Base-by-base conservation (phyloP, 768 basidiomycete species). In the Favolaschia claudopus region DNA sequence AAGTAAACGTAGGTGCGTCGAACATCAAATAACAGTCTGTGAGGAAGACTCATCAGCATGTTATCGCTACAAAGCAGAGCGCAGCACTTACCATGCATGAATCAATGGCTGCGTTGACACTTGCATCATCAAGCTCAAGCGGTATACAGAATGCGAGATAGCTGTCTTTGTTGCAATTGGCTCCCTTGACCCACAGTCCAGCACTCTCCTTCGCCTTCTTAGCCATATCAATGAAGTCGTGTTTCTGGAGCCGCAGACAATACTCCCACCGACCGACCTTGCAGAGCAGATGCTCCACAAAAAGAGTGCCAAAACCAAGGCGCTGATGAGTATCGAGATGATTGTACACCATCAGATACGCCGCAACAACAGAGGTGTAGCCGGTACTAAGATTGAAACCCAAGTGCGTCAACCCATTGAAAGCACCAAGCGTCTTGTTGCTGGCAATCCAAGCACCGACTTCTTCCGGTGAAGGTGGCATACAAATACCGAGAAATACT, bases 201-300 rank as follows among this genome's bases (percentile, higher is more conserved):
- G 0, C 8, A 4, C 3, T 25, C 2, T 0, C 32, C 40, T 15
- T 62, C 44, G 54, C 49, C 7, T 4, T 7, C 22, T 22, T 28
- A n/a, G 1, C 45, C 19, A 55, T 19, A 17, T 56, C 22, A 1
- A 46, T 54, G 2, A 20, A 25, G 2, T 10, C 44, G 37, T 42
- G 49, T 1, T 3, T 1, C 32, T 28, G 10, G n/a, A 37, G 15
- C 6, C 44, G 34, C n/a, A n/a, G n/a, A n/a, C n/a, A n/a, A n/a
- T 60, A 19, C 31, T 52, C 31, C 66, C 66, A 67, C 1, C 60
- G 55, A 7, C 27, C 31, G 6, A 60, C 22, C 28, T 67, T 67
- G 63, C 66, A 67, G 1, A 64, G 48, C 9, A 65, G 29, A 19
- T 67, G 66, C 34, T 67, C 63, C 1, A 36, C 38, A 39, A 63